These are phyloP conservation scores for Zasmidium angulare DNA, from an alignment of 2,329 filamentous ascomycete genomes.

Conservation along the genomic window DNA sequence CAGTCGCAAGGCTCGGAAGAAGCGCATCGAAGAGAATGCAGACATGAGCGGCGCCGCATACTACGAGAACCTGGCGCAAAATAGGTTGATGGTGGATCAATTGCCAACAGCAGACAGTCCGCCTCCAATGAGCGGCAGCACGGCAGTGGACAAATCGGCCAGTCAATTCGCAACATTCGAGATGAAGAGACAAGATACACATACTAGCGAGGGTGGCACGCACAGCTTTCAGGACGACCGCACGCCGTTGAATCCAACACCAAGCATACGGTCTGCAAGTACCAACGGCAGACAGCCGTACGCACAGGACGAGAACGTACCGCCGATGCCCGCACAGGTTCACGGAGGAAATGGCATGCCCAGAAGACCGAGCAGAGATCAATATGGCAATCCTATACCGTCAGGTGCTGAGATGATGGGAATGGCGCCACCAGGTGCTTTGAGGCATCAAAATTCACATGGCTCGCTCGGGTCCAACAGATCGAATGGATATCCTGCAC, in stretches of 20 bases:
- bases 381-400: conserved; percentile 61
- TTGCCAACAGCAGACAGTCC: conserved; percentile 54
- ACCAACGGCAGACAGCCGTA: conserved; percentile 36
- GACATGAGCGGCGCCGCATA: conserved; percentile 97
- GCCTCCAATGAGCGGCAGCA: conserved; percentile 52
- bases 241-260: conserved; percentile 64
- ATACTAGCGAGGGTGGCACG: conserved; percentile 17
- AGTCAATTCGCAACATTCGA: conserved; percentile 66
- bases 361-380: conserved; percentile 52
- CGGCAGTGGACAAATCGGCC: conserved; percentile 58
- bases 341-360: conserved; percentile 34
- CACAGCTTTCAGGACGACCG: conserved; percentile 61
- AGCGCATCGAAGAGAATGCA: conserved; percentile 86
- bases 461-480: conserved; percentile 43
- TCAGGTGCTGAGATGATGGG: conserved; percentile 34
- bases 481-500: conserved; percentile 36
- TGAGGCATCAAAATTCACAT: conserved; percentile 50
- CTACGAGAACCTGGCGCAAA: conserved; percentile 56
- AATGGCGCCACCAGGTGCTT: conserved; percentile 35
- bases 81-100: conserved; percentile 42
- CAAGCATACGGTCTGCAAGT: conserved; percentile 51
- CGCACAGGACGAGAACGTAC: conserved; percentile 42
- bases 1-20: conserved; percentile 88
- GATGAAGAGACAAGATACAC: conserved; percentile 53
- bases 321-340: conserved; percentile 36